Conservation (phyloP, 345 rosid species). For the Gossypioides kirkii region DNA sequence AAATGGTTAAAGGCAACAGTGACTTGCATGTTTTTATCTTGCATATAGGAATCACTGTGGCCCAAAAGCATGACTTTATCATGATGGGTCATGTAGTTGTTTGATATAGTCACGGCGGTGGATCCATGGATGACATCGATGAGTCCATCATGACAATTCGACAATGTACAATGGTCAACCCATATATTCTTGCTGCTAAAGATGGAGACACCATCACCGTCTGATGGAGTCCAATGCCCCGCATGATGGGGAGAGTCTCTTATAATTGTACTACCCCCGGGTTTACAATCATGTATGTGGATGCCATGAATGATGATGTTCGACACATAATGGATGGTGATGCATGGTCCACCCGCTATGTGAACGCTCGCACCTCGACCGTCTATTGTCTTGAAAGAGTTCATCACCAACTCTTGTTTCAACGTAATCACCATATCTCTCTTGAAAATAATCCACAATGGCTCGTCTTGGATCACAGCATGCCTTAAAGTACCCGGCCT, state of each 20-base stretch:
- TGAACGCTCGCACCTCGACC: conserved; percentile 82
- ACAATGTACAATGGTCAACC: conserved; percentile 79
- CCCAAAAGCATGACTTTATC: conserved; percentile 84
- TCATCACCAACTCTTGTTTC: conserved; percentile 54
- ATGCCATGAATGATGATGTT: conserved; percentile 74
- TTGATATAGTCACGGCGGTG: conserved; percentile 74
- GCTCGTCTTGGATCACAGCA: conserved; percentile 69
- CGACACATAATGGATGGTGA: conserved; percentile 52
- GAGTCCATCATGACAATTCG: conserved; percentile 67
- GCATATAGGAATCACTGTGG: conserved; percentile 56
- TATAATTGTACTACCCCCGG: conserved; percentile 36
- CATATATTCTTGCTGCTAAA: conserved; percentile 50
- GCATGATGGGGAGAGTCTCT: conserved; percentile 51
- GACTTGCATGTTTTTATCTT: conserved; percentile 69
- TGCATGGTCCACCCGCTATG: conserved; percentile 67
- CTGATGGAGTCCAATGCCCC: conserved; percentile 50
- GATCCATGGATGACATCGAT: conserved; percentile 78
- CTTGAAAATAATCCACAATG: conserved; percentile 71
- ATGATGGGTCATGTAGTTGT: conserved; percentile 77
- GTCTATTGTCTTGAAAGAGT: conserved; percentile 70
- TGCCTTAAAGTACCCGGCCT: conserved; percentile 66
- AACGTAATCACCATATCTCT: conserved; percentile 69
- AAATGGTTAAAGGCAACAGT: conserved; percentile 84
- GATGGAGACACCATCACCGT: conserved; percentile 65
- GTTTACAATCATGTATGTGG: conserved; percentile 71